A percentile compares a stretch with the other conserved stretches of the same genome.
Conservation (phyloP, 805 yeast species). For the Barnettozyma pratensis region DNA sequence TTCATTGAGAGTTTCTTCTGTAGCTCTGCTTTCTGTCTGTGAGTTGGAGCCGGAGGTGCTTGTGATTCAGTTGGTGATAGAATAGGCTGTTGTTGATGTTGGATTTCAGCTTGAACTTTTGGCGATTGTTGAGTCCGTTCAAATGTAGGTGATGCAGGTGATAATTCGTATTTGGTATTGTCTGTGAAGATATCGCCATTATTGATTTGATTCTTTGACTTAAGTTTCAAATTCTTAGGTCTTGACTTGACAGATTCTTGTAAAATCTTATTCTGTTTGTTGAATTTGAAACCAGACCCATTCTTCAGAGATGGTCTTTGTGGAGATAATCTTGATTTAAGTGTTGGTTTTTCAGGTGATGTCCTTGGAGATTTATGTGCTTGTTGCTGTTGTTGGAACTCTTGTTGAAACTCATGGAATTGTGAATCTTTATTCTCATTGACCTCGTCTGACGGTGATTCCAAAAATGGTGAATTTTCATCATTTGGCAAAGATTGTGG, state of each 20-base stretch:
- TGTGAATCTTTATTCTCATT: not conserved
- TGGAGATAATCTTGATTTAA: slow-evolving; percentile 4
- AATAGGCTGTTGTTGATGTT: slow-evolving; percentile 4
- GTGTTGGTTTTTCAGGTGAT: not conserved
- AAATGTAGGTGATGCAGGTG: slow-evolving; percentile 7
- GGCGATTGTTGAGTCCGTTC: slow-evolving; percentile 3
- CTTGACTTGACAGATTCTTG: slow-evolving; percentile 20
- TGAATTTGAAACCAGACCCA: slow-evolving; percentile 11
- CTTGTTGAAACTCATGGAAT: slow-evolving; percentile 1
- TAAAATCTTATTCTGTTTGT: slow-evolving; percentile 9
- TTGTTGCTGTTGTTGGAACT: slow-evolving; percentile 1
- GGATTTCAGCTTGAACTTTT: not conserved
- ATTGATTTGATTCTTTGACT: not conserved
- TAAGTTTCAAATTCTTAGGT: not conserved
- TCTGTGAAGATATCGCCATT: slow-evolving; percentile 5
- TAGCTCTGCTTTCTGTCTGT: slow-evolving; percentile 14
- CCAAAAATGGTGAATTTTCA: slow-evolving; percentile 10
- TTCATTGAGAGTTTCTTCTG: slow-evolving; percentile 27
- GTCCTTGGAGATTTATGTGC: not conserved
- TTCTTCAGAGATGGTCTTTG: slow-evolving; percentile 15
- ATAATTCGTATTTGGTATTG: not conserved
- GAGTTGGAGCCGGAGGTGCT: slow-evolving; percentile 1
- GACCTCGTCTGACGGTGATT: not conserved
- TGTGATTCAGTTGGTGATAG: not conserved
- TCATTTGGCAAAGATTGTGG: slow-evolving; percentile 8